A percentile compares a stretch with the other conserved stretches of the same genome.
Evolutionary conservation across 495 filamentous ascomycete genomes (phyloP).

Genomic region (Aspergillus kassunensis): DNA sequence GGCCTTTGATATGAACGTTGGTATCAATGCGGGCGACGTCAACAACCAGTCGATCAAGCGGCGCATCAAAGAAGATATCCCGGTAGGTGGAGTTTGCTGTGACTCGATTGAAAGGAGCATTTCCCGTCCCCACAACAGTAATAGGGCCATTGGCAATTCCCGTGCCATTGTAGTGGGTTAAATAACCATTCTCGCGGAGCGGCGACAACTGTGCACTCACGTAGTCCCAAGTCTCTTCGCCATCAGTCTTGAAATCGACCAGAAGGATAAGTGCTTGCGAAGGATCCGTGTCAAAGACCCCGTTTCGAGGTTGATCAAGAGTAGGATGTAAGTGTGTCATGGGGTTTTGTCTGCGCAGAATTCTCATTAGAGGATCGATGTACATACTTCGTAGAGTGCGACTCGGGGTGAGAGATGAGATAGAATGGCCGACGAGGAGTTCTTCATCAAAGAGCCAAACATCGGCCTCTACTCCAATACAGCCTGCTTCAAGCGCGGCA

Average conservation of each 20-base stretch:
- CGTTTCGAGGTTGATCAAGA: conserved; percentile 23
- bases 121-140: conserved; percentile 78
- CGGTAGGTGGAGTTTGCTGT: conserved; percentile 43
- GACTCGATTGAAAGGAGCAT: conserved; percentile 65
- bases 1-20: background rate
- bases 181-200: conserved; percentile 59
- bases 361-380: conserved; percentile 48
- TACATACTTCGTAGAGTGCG: conserved; percentile 54
- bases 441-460: conserved; percentile 76
- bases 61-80: conserved; percentile 64
- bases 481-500: conserved; percentile 62
- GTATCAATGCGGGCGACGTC: conserved; percentile 23
- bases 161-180: conserved; percentile 54
- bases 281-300: conserved; percentile 50
- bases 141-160: conserved; percentile 51
- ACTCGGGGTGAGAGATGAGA: conserved; percentile 39
- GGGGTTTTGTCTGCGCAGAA: conserved; percentile 51
- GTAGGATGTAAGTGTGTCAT: conserved; percentile 28
- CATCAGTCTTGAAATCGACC: conserved; percentile 67
- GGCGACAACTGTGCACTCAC: conserved; percentile 61
- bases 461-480: conserved; percentile 74
- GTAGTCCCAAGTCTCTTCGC: conserved; percentile 42
- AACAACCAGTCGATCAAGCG: conserved; percentile 40
- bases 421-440: conserved; percentile 56
- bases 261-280: conserved; percentile 60